Evolutionary conservation across 306 rosid genomes (phyloP).

Genomic region (Cajanus cajan): DNA sequence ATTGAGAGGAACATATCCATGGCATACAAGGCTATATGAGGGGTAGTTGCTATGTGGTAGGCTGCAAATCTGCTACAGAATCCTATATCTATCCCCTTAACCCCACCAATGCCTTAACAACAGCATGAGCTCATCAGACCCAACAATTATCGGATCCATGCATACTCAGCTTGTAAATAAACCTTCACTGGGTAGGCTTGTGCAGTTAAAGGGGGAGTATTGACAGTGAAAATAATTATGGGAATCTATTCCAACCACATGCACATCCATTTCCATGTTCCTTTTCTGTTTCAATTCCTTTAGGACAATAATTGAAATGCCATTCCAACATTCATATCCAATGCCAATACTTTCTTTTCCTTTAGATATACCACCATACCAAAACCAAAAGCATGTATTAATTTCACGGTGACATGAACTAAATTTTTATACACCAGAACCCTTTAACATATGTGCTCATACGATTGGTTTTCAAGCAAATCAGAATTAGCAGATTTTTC

Average conservation of each 20-base stretch:
- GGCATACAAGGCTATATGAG: constrained; percentile 57
- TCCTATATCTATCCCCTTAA: constrained; percentile 37
- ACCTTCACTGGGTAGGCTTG: constrained; percentile 50
- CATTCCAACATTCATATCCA: constrained; percentile 76
- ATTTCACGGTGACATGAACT: not conserved
- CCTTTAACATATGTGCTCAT: constrained; percentile 12
- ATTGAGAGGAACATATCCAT: constrained; percentile 66
- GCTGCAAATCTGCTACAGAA: constrained; percentile 42
- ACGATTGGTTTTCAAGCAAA: not conserved
- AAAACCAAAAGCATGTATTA: not conserved
- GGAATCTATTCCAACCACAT: constrained; percentile 55
- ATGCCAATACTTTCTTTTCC: constrained; percentile 23
- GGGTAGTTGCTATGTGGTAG: constrained; percentile 68
- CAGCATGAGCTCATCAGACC: constrained; percentile 34
- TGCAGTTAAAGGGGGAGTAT: constrained; percentile 17
- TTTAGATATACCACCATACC: not conserved
- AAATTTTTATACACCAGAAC: not conserved
- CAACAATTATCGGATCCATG: constrained; percentile 23
- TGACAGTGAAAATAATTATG: constrained; percentile 4
- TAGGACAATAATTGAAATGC: constrained; percentile 76
- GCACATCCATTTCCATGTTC: constrained; percentile 50
- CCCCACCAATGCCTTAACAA: constrained; percentile 34
- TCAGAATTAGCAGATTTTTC: too few species aligned
- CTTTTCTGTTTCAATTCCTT: constrained; percentile 40
- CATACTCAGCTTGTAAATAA: constrained; percentile 32